Conservation (phyloP, 495 filamentous ascomycete species). For the Neurospora sp. region DNA sequence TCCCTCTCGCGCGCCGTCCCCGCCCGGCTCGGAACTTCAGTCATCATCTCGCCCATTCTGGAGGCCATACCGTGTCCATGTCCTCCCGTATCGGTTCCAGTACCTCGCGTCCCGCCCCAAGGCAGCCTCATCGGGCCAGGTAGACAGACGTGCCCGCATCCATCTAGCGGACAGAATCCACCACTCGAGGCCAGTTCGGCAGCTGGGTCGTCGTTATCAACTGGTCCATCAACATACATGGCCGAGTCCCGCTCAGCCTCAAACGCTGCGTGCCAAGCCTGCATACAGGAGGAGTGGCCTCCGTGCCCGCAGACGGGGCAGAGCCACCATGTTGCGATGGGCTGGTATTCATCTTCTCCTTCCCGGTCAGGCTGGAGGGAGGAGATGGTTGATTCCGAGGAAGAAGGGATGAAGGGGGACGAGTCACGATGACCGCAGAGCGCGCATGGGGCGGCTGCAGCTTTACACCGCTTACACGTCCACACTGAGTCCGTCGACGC, state of each 20-base stretch:
- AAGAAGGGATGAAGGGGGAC: constrained; percentile 9
- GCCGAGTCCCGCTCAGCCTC: constrained; percentile 3
- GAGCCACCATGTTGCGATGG: constrained; percentile 49
- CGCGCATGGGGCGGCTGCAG: constrained; percentile 33
- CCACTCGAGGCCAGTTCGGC: constrained; percentile 42
- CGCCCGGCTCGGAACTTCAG: constrained; percentile 32
- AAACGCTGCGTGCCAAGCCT: constrained; percentile 48
- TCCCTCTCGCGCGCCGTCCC: constrained; percentile 23
- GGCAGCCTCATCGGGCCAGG: constrained; percentile 37
- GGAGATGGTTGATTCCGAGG: neutral
- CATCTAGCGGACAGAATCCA: constrained; percentile 64
- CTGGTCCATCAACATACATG: neutral
- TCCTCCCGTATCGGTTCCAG: neutral
- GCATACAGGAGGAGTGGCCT: constrained; percentile 59
- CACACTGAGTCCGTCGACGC: constrained; percentile 27
- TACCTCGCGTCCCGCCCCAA: neutral
- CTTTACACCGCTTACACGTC: constrained; percentile 38
- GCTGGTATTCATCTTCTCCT: constrained; percentile 7
- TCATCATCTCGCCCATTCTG: constrained; percentile 29
- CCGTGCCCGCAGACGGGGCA: constrained; percentile 70
- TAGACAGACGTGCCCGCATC: constrained; percentile 64
- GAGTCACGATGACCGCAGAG: constrained; percentile 33
- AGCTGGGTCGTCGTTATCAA: constrained; percentile 4
- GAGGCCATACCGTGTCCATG: constrained; percentile 34
- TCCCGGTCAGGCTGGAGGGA: neutral